A percentile compares a stretch with the other conserved stretches of the same genome.
These are phyloP conservation scores for Verticillium nubilum DNA, from an alignment of 2,329 filamentous ascomycete genomes.

Conservation along the genomic window DNA sequence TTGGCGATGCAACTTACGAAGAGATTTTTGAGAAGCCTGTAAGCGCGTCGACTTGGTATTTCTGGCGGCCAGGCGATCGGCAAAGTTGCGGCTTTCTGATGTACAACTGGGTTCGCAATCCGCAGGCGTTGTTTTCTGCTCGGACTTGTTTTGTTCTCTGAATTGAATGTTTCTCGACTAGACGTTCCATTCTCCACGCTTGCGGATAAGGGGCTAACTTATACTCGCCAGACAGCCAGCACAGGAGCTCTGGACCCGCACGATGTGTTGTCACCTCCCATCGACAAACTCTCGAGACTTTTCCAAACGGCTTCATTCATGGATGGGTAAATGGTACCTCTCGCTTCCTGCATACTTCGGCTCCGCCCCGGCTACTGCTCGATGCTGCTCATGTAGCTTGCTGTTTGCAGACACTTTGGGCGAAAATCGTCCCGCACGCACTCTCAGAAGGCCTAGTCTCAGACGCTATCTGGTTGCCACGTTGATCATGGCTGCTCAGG, in stretches of 20 bases:
- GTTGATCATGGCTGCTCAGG: slow-evolving; percentile 22
- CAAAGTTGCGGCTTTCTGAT: not conserved
- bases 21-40: not conserved
- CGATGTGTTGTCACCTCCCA: slow-evolving; percentile 11
- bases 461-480: slow-evolving; percentile 23
- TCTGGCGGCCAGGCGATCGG: not conserved
- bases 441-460: not conserved
- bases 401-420: slow-evolving; percentile 6
- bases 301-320: not conserved
- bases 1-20: not conserved
- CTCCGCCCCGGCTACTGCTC: not conserved
- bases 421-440: slow-evolving; percentile 1
- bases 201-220: slow-evolving; percentile 30
- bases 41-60: not conserved
- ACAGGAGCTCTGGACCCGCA: slow-evolving; percentile 9
- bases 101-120: not conserved
- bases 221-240: slow-evolving; percentile 25
- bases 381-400: not conserved
- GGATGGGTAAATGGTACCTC: not conserved
- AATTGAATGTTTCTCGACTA: not conserved
- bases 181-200: not conserved
- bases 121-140: not conserved
- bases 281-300: not conserved
- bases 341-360: slow-evolving; percentile 1
- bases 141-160: not conserved